Conservation (phyloP, 257 asterid species). For the Ocimum tenuiflorum region DNA sequence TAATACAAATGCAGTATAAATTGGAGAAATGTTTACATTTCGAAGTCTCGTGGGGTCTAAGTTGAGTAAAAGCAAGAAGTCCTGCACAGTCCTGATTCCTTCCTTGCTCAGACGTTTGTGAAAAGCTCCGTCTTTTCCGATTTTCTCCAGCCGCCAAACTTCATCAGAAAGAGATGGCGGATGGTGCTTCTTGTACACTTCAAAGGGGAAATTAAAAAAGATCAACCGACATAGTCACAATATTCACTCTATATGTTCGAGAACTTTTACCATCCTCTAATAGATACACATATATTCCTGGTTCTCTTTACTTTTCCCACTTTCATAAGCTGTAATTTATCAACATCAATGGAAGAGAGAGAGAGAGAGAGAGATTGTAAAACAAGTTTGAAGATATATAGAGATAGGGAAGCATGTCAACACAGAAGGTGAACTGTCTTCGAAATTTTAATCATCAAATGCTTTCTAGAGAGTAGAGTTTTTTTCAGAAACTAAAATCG, state of each 20-base stretch:
- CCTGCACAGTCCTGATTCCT: conserved; percentile 63
- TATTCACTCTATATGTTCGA: not conserved
- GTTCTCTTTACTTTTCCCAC: not conserved
- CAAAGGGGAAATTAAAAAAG: not conserved
- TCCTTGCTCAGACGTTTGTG: conserved; percentile 72
- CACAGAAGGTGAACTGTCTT: not conserved
- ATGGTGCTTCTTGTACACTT: conserved; percentile 93
- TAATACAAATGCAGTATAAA: not conserved
- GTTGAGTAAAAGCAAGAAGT: conserved; percentile 51
- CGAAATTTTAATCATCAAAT: not conserved
- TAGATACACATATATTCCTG: not conserved
- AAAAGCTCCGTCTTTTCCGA: conserved; percentile 89
- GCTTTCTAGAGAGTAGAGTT: not conserved
- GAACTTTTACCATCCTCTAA: not conserved
- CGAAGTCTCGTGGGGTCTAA: conserved; percentile 70
- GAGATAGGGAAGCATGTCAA: not conserved
- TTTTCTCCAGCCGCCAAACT: conserved; percentile 88
- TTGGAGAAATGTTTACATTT: conserved; percentile 35
- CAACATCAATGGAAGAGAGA: not conserved
- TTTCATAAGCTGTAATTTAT: not conserved
- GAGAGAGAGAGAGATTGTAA: not conserved
- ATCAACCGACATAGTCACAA: conserved; percentile 5
- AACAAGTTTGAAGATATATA: not conserved
- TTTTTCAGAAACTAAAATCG: not conserved
- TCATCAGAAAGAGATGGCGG: conserved; percentile 82